A percentile compares a stretch with the other conserved stretches of the same genome.
These are phyloP conservation scores for Stenogyne calaminthoides DNA, from an alignment of 305 asterid genomes.

Conservation along the genomic window DNA sequence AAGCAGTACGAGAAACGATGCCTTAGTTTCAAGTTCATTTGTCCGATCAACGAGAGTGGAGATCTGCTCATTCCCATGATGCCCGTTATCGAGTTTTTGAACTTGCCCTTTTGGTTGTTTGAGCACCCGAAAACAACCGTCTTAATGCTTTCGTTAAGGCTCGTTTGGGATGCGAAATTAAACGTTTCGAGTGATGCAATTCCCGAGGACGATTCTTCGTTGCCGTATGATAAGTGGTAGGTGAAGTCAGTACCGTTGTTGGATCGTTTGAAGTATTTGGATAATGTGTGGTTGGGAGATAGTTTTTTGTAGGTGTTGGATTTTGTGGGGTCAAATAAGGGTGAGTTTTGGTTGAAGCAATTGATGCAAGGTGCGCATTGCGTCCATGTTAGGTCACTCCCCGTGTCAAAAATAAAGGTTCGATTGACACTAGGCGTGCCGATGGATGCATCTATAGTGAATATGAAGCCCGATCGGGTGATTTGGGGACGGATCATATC, in stretches of 20 bases:
- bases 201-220: conserved; percentile 8
- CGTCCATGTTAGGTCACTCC: conserved; percentile 2
- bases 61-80: conserved; percentile 28
- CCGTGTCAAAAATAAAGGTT: conserved; percentile 15
- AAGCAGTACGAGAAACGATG: conserved; percentile 8
- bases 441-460: conserved; percentile 16
- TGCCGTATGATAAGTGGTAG: neutral
- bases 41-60: conserved; percentile 16
- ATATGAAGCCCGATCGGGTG: conserved; percentile 4
- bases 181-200: conserved; percentile 14
- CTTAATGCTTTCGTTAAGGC: neutral
- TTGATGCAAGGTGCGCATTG: conserved; percentile 9
- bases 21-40: neutral
- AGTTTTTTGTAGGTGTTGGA: neutral
- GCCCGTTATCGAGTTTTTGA: neutral
- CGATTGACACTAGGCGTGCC: conserved; percentile 5
- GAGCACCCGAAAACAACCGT: conserved; percentile 19
- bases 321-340: conserved; percentile 9
- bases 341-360: conserved; percentile 8
- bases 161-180: neutral
- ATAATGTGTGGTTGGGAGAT: neutral
- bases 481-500: neutral
- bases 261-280: neutral
- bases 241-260: neutral
- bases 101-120: neutral